Percentiles rank a stretch among this genome's conserved stretches.
Evolutionary conservation across 2,329 filamentous ascomycete species (phyloP).

Genomic region (Aspergillus japonicus): DNA sequence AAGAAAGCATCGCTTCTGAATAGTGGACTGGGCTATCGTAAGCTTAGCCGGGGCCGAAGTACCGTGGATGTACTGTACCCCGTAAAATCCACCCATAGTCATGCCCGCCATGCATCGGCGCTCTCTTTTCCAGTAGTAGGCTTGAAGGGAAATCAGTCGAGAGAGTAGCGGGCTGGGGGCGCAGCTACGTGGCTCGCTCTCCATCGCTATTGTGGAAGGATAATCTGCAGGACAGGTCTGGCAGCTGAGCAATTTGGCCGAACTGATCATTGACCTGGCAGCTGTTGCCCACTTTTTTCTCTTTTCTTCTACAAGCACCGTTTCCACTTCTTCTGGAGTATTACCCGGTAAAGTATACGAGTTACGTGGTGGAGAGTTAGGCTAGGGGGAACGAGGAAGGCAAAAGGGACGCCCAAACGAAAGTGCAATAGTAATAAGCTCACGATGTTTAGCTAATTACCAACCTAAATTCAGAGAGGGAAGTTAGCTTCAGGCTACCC

Average conservation of each 20-base stretch:
- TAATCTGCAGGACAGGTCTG: slow-evolving; percentile 20
- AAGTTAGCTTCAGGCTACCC: no score
- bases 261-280: slow-evolving; percentile 9
- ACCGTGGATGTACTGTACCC: slow-evolving; percentile 2
- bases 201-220: slow-evolving; percentile 21
- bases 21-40: neutral
- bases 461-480: no score
- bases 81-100: neutral
- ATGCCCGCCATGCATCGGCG: no score
- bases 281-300: neutral
- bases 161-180: slow-evolving; percentile 7
- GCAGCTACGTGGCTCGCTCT: slow-evolving; percentile 25
- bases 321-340: slow-evolving; percentile 2
- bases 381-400: neutral
- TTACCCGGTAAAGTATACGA: no score
- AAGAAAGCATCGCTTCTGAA: neutral
- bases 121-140: neutral
- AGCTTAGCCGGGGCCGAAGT: slow-evolving; percentile 6
- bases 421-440: neutral
- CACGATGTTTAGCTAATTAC: neutral
- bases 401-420: neutral
- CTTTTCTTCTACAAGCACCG: neutral
- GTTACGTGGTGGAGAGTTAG: neutral
- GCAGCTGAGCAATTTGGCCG: slow-evolving; percentile 21
- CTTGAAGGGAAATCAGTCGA: slow-evolving; percentile 18